Conservation (phyloP, 768 basidiomycete genomes). For the Trametes punicea region DNA sequence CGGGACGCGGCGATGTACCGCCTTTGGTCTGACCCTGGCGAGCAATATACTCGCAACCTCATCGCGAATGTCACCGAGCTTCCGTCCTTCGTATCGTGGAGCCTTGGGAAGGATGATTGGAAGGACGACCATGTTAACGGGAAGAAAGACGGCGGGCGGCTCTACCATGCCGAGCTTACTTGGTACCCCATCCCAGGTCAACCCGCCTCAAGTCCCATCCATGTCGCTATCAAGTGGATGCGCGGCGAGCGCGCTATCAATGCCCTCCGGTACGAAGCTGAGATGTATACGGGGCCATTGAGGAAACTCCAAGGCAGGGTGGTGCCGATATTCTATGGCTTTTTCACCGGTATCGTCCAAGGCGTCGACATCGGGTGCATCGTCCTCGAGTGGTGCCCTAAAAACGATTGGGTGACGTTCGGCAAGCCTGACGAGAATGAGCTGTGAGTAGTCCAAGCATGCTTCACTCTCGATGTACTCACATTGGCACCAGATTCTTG, state of each 20-base stretch:
- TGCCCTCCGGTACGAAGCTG: slow-evolving; percentile 32
- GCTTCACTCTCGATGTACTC: too few species aligned
- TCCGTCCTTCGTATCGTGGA: background rate
- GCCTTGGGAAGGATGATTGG: background rate
- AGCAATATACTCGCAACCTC: background rate
- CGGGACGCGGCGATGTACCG: slow-evolving; percentile 6
- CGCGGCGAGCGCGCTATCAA: slow-evolving; percentile 25
- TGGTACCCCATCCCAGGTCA: background rate
- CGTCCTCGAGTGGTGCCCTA: slow-evolving; percentile 38
- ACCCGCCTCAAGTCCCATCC: background rate
- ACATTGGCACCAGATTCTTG: too few species aligned
- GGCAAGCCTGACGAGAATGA: background rate
- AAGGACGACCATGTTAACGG: slow-evolving; percentile 1
- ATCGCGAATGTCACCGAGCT: background rate
- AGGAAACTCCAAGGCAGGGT: slow-evolving; percentile 35
- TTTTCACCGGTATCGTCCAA: slow-evolving; percentile 31
- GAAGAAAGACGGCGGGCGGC: background rate
- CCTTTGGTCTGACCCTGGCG: background rate
- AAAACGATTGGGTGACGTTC: slow-evolving; percentile 8
- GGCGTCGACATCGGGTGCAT: slow-evolving; percentile 32
- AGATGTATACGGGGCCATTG: slow-evolving; percentile 34
- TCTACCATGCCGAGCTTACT: slow-evolving; percentile 12
- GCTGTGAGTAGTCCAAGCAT: slow-evolving; percentile 9
- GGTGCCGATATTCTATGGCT: slow-evolving; percentile 39
- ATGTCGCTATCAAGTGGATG: slow-evolving; percentile 37